Conservation (phyloP, 2,329 filamentous ascomycete genomes). For the Lachnellula suecica region DNA sequence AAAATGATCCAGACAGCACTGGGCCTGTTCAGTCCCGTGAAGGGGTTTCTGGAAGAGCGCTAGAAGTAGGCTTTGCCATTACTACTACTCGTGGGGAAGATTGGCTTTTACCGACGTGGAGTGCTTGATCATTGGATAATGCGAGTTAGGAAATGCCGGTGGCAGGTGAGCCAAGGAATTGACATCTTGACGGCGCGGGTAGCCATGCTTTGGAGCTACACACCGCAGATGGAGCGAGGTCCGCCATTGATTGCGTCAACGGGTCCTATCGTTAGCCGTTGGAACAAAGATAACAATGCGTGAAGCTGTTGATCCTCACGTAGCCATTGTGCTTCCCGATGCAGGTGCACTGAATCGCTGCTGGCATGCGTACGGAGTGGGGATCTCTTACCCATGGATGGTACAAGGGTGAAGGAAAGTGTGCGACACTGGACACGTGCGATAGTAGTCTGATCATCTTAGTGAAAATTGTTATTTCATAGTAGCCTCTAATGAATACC, state of each 20-base stretch:
- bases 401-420: slow-evolving; percentile 16
- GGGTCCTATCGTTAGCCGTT: slow-evolving; percentile 2
- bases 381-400: slow-evolving; percentile 3
- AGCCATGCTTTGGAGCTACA: slow-evolving; percentile 15
- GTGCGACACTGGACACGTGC: slow-evolving; percentile 22
- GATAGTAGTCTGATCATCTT: slow-evolving; percentile 20
- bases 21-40: slow-evolving; percentile 14
- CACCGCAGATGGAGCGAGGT: slow-evolving; percentile 4
- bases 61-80: slow-evolving; percentile 21
- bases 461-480: slow-evolving; percentile 24
- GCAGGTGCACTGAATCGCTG: slow-evolving; percentile 9
- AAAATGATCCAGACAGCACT: slow-evolving; percentile 11
- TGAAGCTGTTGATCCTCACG: slow-evolving; percentile 1
- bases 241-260: slow-evolving; percentile 7
- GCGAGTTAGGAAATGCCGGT: slow-evolving; percentile 7
- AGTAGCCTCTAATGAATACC: slow-evolving; percentile 18
- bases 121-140: slow-evolving; percentile 11
- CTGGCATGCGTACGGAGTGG: slow-evolving; percentile 6
- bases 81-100: slow-evolving; percentile 11
- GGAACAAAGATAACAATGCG: background rate
- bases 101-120: slow-evolving; percentile 5
- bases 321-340: slow-evolving; percentile 4
- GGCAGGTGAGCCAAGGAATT: slow-evolving; percentile 8
- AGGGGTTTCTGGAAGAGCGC: slow-evolving; percentile 24
- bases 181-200: slow-evolving; percentile 16